These are phyloP conservation scores for Aspergillus hiratsukae DNA, from an alignment of 2,329 filamentous ascomycete genomes.

Conservation along the genomic window DNA sequence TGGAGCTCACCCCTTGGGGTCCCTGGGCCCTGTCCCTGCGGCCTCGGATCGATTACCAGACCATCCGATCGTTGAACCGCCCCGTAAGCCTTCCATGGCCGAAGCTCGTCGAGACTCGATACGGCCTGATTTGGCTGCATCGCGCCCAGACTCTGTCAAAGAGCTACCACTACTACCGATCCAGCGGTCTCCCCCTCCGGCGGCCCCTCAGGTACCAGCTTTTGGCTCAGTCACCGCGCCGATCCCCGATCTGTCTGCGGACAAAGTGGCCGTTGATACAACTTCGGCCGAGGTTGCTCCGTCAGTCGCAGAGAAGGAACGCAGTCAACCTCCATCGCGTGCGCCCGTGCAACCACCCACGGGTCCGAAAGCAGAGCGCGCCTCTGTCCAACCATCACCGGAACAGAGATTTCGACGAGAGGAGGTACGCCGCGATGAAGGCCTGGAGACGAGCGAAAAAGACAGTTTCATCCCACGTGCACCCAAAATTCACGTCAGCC, in stretches of 20 bases:
- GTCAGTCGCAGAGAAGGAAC: constrained; percentile 21
- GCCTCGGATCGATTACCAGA: constrained; percentile 22
- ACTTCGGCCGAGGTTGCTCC: constrained; percentile 2
- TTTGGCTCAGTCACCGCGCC: constrained; percentile 37
- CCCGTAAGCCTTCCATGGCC: constrained; percentile 21
- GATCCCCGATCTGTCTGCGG: constrained; percentile 17
- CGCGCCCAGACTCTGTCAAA: constrained; percentile 25
- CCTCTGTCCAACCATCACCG: constrained; percentile 17
- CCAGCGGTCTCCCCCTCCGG: constrained; percentile 35
- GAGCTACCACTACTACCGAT: constrained; percentile 20
- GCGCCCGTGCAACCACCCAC: constrained; percentile 37
- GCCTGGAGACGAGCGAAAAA: constrained; percentile 18
- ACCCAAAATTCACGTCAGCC: constrained; percentile 16
- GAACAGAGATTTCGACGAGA: constrained; percentile 25
- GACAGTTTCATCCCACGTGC: constrained; percentile 23
- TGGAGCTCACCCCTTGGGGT: constrained; percentile 6
- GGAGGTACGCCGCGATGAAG: constrained; percentile 17
- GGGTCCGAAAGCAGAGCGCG: constrained; percentile 41
- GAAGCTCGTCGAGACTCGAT: constrained; percentile 32
- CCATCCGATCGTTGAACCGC: constrained; percentile 18
- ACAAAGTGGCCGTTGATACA: constrained; percentile 18
- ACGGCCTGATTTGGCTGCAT: constrained; percentile 21
- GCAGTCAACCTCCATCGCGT: constrained; percentile 15
- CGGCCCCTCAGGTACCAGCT: constrained; percentile 40
- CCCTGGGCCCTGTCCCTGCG: constrained; percentile 10